A percentile compares a stretch with the other conserved stretches of the same genome.
phyloP scores from a whole-genome alignment of 176 grass and related monocot genomes.

The Aegilops speltoides region DNA sequence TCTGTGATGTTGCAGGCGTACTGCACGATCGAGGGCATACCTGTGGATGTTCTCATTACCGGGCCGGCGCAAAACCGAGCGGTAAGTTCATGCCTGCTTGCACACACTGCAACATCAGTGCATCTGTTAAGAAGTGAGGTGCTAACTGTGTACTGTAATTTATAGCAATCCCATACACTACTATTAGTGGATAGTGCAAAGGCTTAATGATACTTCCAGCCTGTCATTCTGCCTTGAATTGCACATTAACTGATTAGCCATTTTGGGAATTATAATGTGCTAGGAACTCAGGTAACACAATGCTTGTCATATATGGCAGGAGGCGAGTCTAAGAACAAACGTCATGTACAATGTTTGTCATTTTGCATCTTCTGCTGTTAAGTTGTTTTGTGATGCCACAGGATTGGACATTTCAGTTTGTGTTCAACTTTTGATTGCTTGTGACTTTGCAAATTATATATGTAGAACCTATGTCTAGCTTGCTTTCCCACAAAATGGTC shows the following conservation, averaged over 20 bases:
- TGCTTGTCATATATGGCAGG: background rate
- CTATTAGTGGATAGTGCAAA: background rate
- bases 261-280: background rate
- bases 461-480: background rate
- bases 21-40: constrained; percentile 82
- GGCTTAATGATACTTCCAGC: background rate
- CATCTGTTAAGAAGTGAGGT: background rate
- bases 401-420: background rate
- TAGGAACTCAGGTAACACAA: background rate
- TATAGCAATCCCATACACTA: background rate
- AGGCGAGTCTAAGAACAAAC: background rate
- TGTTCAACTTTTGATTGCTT: background rate
- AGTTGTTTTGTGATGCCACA: background rate
- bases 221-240: background rate
- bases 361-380: background rate
- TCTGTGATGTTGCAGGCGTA: constrained; percentile 71
- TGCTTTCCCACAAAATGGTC: background rate
- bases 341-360: background rate
- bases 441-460: background rate
- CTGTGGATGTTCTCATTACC: constrained; percentile 77
- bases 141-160: background rate
- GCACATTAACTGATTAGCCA: background rate
- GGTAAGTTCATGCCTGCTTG: constrained; percentile 39
- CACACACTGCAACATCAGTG: background rate
- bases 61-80: constrained; percentile 90